Evolutionary conservation across 345 rosid species (phyloP).

Genomic region (Brassica carinata): DNA sequence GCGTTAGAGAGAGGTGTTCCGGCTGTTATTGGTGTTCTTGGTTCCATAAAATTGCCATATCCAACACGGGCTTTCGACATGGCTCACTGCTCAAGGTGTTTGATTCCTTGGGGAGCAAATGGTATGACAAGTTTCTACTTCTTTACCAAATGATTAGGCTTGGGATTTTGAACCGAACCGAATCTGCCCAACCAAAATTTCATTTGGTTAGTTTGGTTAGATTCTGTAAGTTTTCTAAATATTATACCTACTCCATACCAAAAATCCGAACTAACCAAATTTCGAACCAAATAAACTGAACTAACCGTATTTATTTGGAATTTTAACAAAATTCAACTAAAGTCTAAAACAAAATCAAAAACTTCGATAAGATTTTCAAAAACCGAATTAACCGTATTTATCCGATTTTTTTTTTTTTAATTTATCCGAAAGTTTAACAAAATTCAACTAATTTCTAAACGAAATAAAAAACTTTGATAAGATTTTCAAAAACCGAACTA

Average conservation of each 20-base stretch:
- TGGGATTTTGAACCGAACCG: neutral
- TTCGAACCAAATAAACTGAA: neutral
- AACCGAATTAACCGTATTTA: too few species aligned
- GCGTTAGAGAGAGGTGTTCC: slow-evolving; percentile 99
- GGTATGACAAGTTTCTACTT: slow-evolving; percentile 52
- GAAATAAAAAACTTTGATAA: neutral
- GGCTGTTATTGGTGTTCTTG: slow-evolving; percentile 97
- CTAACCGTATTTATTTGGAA: neutral
- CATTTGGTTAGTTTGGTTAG: neutral
- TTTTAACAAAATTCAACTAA: too few species aligned
- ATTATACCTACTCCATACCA: too few species aligned
- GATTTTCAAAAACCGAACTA: neutral
- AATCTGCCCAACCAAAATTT: neutral
- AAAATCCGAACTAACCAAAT: neutral
- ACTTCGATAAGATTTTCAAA: neutral
- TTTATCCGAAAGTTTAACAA: neutral
- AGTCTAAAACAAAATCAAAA: neutral
- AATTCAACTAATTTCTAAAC: neutral
- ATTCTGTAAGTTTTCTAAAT: too few species aligned
- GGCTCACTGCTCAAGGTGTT: slow-evolving; percentile 99
- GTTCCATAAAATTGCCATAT: slow-evolving; percentile 88
- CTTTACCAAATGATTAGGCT: neutral
- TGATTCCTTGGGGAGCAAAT: slow-evolving; percentile 95
- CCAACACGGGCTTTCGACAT: slow-evolving; percentile 93
- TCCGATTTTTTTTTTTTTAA: too few species aligned